Evolutionary conservation across 2,329 filamentous ascomycete genomes (phyloP).

Genomic region (Didymosphaeria variabile): DNA sequence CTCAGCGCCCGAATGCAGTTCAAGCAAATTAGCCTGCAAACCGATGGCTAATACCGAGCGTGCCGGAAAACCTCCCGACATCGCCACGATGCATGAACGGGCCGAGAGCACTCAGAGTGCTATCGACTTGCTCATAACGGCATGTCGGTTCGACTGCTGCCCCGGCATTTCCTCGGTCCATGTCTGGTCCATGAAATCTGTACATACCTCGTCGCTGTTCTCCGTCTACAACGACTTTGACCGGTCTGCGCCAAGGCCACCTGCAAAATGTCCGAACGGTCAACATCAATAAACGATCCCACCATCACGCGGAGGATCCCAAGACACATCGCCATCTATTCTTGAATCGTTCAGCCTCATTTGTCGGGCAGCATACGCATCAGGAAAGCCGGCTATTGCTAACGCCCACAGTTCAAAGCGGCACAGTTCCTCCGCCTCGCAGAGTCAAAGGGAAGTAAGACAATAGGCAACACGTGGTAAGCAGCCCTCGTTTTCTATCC

Average conservation of each 20-base stretch:
- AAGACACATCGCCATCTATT: conserved; percentile 31
- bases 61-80: background rate
- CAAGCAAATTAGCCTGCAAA: background rate
- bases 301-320: conserved; percentile 37
- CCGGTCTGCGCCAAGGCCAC: conserved; percentile 36
- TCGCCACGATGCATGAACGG: background rate
- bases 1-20: background rate
- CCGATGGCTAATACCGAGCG: background rate
- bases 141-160: no score
- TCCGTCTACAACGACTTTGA: conserved; percentile 27
- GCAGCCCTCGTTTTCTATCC: conserved; percentile 37
- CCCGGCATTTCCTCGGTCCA: no score
- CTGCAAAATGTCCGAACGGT: conserved; percentile 31
- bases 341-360: conserved; percentile 45
- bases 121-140: background rate
- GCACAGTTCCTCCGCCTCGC: conserved; percentile 93
- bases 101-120: background rate
- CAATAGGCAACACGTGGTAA: conserved; percentile 93
- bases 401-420: conserved; percentile 70
- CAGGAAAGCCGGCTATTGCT: conserved; percentile 35
- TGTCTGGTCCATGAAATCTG: background rate
- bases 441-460: conserved; percentile 88
- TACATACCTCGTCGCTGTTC: conserved; percentile 16
- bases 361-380: conserved; percentile 50
- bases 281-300: conserved; percentile 26